Evolutionary conservation across 345 rosid species (phyloP), one percentile per base, ranked within the genome.

Genomic region (Eutrema heterophyllum): DNA sequence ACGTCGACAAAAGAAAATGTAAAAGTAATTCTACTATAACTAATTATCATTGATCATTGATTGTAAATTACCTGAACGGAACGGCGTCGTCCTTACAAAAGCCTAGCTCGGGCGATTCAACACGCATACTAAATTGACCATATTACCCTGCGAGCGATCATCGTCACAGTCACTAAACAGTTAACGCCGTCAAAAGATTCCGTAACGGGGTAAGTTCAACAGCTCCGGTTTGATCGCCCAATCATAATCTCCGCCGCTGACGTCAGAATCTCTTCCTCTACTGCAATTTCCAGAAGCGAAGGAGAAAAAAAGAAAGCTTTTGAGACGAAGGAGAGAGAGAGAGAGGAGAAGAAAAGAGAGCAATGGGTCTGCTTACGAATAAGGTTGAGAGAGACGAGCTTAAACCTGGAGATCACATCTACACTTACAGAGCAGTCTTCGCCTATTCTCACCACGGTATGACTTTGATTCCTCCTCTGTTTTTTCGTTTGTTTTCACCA

Each of bases 381-480:
- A 86, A 85, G 74, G 87, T 87, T 2, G 97, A 88, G 67, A 86
- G 92, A 76, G 69, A 66, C 72, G 96, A 89, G 75, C 86, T 95
- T 83, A 85, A 78, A 59, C 84, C 96, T 21, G 99, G 99, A 9
- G 97, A 92, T 74, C 97, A 95, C 71, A 85, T 95, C 78, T 95
- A 95, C 84, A 87, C 97, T 82, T 95, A 95, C 83, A 83, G 97
- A 67, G 99, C 96, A 45, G 82, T 95, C 62, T 95, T 92, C 81
- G 66, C 99, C 61, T 92, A 95, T 80, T 92, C 99, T 78, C 97
- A 95, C 78, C 99, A 95, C 52, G 97, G 99, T 94, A 54, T 21
- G 24, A 21, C 24, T 21, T 21, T 21, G 24, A 21, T 21, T 21
- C 63, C 24, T 32, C 35, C 53, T 43, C 21, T 56, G 30, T 55